phyloP scores from a whole-genome alignment of 208 protist species.

The Herpetomonas muscarum region DNA sequence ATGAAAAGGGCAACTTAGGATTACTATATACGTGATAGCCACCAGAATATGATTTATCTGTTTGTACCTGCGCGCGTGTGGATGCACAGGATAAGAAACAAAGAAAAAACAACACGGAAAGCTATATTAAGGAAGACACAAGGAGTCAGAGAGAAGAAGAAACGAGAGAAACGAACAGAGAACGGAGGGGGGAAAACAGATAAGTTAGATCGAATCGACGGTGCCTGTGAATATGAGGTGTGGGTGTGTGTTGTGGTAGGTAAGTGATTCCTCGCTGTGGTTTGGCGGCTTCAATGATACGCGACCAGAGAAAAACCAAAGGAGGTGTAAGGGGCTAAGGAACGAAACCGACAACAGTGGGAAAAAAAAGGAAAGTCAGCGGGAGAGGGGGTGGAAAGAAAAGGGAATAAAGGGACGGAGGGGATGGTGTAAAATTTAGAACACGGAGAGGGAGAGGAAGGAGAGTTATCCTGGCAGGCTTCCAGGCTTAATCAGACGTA shows the following conservation, averaged over 20 bases:
- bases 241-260: neutral
- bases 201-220: neutral
- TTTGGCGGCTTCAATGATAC: too few relatives aligned
- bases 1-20: too few relatives aligned
- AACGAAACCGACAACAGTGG: too few relatives aligned
- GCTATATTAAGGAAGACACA: neutral
- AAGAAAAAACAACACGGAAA: slow-evolving; percentile 5
- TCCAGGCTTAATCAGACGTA: neutral
- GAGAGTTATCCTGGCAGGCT: neutral
- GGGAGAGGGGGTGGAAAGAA: neutral
- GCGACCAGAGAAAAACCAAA: neutral
- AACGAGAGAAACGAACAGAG: neutral
- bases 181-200: neutral
- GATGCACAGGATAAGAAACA: slow-evolving; percentile 4
- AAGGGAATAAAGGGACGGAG: slow-evolving; percentile 6
- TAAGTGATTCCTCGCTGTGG: too few relatives aligned
- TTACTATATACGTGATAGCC: too few relatives aligned
- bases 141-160: neutral
- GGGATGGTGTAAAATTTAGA: neutral
- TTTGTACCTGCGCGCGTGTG: neutral
- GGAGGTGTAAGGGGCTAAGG: too few relatives aligned
- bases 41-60: slow-evolving; percentile 10
- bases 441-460: neutral
- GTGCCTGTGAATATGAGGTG: neutral
- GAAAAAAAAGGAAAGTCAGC: neutral